Evolutionary conservation across 306 rosid genomes (phyloP), one percentile per base, ranked within the genome.

Genomic region (Medicago ruthenica): DNA sequence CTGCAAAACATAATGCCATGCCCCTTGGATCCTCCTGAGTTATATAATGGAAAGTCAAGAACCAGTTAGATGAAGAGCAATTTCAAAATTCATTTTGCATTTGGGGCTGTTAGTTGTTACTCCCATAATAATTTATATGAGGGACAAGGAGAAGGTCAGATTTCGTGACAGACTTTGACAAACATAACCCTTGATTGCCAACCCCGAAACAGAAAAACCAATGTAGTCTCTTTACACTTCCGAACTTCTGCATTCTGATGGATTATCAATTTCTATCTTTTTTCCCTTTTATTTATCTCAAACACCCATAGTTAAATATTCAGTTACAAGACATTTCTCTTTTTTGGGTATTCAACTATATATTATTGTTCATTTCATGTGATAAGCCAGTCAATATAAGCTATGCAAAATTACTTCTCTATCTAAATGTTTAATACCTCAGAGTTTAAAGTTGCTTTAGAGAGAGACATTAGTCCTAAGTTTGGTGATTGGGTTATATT

Each of bases 1-100:
- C 16, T 63, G 53, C 78, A 13, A 53, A 73, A 21, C 62, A 67
- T 21, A 45, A 63, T 62, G 76, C 10, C 83, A 54, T 40, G 76
- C 14, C 18, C 11, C 7, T 72, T 45, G 67, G 68, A 20, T 22
- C 31, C 58, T 8, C 20, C 12, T 12, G 3, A 66, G 76, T 24
- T 24, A 36, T 44, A n/a, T 47, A 55, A 40, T 64, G 34, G 67
- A 20, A 75, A 68, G 50, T 51, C 37, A 59, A 75, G 16, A 71
- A 31, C 69, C 48, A 17, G 42, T 50, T 76, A 41, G 61, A 66
- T 53, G 22, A 42, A 63, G 73, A 62, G 36, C 71, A 63, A 47
- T 50, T 53, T 62, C 37, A 62, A 70, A 71, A 62, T 31, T 14
- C 57, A 41, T 53, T 69, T 70, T 42, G 59, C 70, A 24, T 69